phyloP scores from a whole-genome alignment of 225 moss, liverwort and hornwort species.

The Climacium dendroides region DNA sequence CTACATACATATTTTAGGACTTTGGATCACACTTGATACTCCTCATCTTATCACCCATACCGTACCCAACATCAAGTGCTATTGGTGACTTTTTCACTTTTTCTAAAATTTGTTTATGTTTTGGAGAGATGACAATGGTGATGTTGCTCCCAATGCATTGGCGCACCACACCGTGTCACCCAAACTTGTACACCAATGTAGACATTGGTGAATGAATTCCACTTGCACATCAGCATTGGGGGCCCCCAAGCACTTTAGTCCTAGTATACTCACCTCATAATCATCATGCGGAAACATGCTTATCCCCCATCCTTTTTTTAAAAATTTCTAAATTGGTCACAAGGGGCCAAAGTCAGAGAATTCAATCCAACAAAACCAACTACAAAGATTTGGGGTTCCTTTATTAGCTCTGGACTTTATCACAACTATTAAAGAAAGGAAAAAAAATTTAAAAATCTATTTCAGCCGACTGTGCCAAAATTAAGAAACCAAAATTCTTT shows the following conservation, averaged over 20 bases:
- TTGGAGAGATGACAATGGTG: neutral
- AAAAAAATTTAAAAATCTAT: too few species aligned
- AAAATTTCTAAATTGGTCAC: neutral
- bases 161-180: neutral
- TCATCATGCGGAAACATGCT: neutral
- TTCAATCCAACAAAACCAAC: neutral
- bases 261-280: neutral
- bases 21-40: neutral
- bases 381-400: neutral
- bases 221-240: neutral
- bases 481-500: too few species aligned
- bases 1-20: neutral
- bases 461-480: too few species aligned
- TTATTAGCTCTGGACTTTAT: neutral
- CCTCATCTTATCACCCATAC: neutral
- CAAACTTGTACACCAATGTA: neutral
- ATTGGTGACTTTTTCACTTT: rapidly evolving
- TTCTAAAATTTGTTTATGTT: too few species aligned
- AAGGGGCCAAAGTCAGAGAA: neutral
- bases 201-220: neutral
- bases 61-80: rapidly evolving
- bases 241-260: neutral
- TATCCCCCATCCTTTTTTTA: too few species aligned
- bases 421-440: too few species aligned
- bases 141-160: neutral